A percentile compares a stretch with the other conserved stretches of the same genome.
phyloP scores from a whole-genome alignment of 2,329 filamentous ascomycete species.

The Ceratocystis eucalypticola region DNA sequence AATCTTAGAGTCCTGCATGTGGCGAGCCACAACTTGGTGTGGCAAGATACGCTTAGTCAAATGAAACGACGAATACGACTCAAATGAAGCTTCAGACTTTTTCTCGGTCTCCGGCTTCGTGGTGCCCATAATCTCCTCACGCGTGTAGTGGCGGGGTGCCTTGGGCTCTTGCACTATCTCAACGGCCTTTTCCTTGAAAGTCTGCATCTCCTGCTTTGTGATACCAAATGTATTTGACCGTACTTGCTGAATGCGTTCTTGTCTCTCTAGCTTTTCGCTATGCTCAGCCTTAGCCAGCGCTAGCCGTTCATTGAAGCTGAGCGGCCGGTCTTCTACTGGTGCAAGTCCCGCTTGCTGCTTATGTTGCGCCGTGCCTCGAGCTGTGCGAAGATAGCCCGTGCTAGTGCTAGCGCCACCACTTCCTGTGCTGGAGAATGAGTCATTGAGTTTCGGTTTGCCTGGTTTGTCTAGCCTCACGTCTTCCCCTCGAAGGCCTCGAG shows the following conservation, averaged over 20 bases:
- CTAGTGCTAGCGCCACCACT: background rate
- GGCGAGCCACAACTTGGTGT: constrained; percentile 65
- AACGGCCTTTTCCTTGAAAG: constrained; percentile 43
- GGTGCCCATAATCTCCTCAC: constrained; percentile 45
- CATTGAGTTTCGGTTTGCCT: constrained; percentile 3
- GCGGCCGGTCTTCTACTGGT: constrained; percentile 26
- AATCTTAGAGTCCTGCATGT: constrained; percentile 62
- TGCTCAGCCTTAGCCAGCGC: constrained; percentile 53
- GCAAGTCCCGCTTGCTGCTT: background rate
- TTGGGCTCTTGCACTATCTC: constrained; percentile 38
- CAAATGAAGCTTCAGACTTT: constrained; percentile 50
- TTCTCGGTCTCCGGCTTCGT: constrained; percentile 28
- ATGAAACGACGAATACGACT: constrained; percentile 75
- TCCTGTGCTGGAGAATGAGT: constrained; percentile 11
- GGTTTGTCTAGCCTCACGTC: constrained; percentile 13
- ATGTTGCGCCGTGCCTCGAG: constrained; percentile 7
- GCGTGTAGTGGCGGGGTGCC: constrained; percentile 41
- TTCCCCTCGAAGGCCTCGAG: constrained; percentile 14
- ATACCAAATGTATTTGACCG: constrained; percentile 46
- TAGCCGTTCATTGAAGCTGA: constrained; percentile 74
- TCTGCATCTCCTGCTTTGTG: constrained; percentile 44
- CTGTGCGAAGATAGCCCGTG: constrained; percentile 15
- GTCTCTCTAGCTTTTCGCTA: constrained; percentile 35
- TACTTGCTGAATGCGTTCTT: constrained; percentile 38
- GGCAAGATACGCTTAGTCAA: constrained; percentile 71